Base-by-base conservation (phyloP, 495 filamentous ascomycete species). In the Ascodesmis nigricans region DNA sequence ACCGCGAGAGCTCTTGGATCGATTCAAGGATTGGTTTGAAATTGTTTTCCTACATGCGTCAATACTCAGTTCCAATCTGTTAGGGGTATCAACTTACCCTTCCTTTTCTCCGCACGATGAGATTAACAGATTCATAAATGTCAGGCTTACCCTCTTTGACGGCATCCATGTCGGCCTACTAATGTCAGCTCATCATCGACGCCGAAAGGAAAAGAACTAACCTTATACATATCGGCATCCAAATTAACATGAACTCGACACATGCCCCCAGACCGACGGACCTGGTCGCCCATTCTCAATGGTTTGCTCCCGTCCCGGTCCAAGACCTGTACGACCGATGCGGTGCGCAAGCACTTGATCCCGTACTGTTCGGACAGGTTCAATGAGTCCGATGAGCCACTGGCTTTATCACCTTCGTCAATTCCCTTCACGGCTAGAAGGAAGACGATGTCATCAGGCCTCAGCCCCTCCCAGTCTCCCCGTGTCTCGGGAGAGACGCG, bases 21-120 rank as follows among this genome's bases (percentile, higher is more conserved):
- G 82, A 91, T 39, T 91, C 76, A 11, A 99, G 61, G 13, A 95
- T 73, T 6, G 82, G 72, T 47, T 80, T 93, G 66, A 93, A 99
- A 53, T 95, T 99, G 52, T 99, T 99, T 51, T 95, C 90, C 39
- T 49, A 39, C 20, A 6, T 22, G 7, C 16, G 16, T 11, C n/a
- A 25, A 15, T 20, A 29, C 14, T 29, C n/a, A 14, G 4, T 14
- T 33, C n/a, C 10, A 40, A 29, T 15, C 10, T 10, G 20, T 10
- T 38, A 14, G 10, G 17, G 39, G 19, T 21, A 19, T 14, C 24
- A 38, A 21, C 40, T 20, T 4, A 42, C 40, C 29, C 82, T 64
- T 11, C 77, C 73, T 52, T 71, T 77, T 35, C 87, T 68, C 21
- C 84, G 75, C 19, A 91, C 64, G 31, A 99, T 54, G 3, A 93